These are phyloP conservation scores for Komagataella pastoris DNA, from an alignment of 805 yeast species.

Conservation along the genomic window DNA sequence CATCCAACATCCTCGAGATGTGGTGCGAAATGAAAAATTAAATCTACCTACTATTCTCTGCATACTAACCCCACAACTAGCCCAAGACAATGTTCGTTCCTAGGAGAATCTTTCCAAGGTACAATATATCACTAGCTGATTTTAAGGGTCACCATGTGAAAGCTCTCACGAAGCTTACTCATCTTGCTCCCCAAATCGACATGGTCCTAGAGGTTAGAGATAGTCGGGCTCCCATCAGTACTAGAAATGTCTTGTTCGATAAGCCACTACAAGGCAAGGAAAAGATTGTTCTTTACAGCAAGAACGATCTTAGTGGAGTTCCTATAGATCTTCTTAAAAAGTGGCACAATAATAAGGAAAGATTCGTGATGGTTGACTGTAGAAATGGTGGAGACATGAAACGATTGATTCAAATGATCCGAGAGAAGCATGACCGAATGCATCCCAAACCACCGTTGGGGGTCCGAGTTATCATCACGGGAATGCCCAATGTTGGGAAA, in stretches of 20 bases:
- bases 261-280: slow-evolving; percentile 40
- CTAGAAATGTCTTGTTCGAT: slow-evolving; percentile 72
- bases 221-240: slow-evolving; percentile 76
- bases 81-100: slow-evolving; percentile 36
- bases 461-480: slow-evolving; percentile 59
- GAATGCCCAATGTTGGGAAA: slow-evolving; percentile 98
- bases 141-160: slow-evolving; percentile 86
- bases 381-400: slow-evolving; percentile 35
- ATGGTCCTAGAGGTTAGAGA: slow-evolving; percentile 78
- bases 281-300: slow-evolving; percentile 63
- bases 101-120: slow-evolving; percentile 57
- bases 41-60: neutral
- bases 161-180: slow-evolving; percentile 56
- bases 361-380: slow-evolving; percentile 46
- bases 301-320: slow-evolving; percentile 48
- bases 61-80: neutral
- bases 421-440: slow-evolving; percentile 28
- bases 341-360: slow-evolving; percentile 34
- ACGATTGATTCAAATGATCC: slow-evolving; percentile 34
- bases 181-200: slow-evolving; percentile 68
- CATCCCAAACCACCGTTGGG: slow-evolving; percentile 79
- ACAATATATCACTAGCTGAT: slow-evolving; percentile 56
- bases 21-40: neutral
- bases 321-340: slow-evolving; percentile 21
- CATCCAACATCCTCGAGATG: neutral